Percentiles rank a stretch among this genome's conserved stretches.
phyloP scores from a whole-genome alignment of 805 yeast genomes.

The Metschnikowia reukaufii region DNA sequence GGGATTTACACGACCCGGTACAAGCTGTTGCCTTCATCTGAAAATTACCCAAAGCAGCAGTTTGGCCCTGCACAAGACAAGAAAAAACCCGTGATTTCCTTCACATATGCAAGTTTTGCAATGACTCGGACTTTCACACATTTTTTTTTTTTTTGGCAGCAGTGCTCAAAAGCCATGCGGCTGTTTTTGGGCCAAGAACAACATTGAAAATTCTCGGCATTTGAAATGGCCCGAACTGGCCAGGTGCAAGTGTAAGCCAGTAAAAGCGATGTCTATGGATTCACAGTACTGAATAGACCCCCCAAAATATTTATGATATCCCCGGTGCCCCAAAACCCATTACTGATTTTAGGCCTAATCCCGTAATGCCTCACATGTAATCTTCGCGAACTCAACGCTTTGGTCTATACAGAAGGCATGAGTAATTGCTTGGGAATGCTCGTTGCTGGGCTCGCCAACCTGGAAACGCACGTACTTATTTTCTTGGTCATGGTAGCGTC shows the following conservation, averaged over 20 bases:
- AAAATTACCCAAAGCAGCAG: neutral
- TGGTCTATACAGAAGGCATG: slow-evolving; percentile 65
- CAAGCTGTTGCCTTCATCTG: neutral
- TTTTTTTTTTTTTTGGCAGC: neutral
- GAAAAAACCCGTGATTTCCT: neutral
- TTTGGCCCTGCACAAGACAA: neutral
- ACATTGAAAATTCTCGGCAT: neutral
- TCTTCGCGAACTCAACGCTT: slow-evolving; percentile 49
- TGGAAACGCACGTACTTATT: slow-evolving; percentile 32
- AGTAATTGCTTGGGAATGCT: slow-evolving; percentile 33
- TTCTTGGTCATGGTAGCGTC: slow-evolving; percentile 32
- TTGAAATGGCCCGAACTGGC: too few species aligned
- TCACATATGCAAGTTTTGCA: neutral
- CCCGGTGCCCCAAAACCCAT: too few species aligned
- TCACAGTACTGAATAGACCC: too few species aligned
- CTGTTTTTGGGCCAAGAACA: neutral
- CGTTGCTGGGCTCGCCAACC: slow-evolving; percentile 31
- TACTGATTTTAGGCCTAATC: neutral
- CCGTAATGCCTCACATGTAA: slow-evolving; percentile 30
- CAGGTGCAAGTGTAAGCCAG: too few species aligned
- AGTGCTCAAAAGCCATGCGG: neutral
- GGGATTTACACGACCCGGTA: neutral
- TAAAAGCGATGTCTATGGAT: too few species aligned
- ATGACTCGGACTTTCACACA: neutral
- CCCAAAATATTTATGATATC: too few species aligned